Percentiles rank a stretch among this genome's conserved stretches.
phyloP scores from a whole-genome alignment of 345 rosid species.

The Salix arbutifolia region DNA sequence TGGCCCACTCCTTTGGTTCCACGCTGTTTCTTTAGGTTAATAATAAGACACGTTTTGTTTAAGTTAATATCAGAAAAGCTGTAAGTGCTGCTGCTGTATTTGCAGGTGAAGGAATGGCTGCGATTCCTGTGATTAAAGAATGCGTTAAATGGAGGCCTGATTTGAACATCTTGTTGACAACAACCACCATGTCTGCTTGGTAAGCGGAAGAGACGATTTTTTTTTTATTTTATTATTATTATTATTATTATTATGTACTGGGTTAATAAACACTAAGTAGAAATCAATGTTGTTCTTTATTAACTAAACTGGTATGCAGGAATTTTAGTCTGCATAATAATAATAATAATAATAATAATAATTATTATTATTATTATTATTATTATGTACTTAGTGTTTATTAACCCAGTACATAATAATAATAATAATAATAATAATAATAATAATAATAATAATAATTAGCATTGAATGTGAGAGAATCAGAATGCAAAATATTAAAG shows the following conservation, averaged over 20 bases:
- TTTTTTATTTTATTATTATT: not conserved
- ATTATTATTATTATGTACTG: not conserved
- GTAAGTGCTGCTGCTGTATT: not conserved
- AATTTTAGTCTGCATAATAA: no score
- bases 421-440: no score
- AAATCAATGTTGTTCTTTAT: no score
- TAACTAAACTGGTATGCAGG: no score
- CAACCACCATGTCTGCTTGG: conserved; percentile 71
- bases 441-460: no score
- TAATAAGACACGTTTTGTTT: not conserved
- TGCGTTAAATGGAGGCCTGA: conserved; percentile 51
- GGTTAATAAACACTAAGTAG: not conserved
- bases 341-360: no score
- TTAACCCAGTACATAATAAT: no score
- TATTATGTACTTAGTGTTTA: no score
- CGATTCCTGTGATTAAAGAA: conserved; percentile 67
- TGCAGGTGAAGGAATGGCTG: conserved; percentile 93
- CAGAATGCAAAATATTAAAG: no score
- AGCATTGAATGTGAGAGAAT: no score
- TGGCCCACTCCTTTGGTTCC: conserved; percentile 83
- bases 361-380: no score
- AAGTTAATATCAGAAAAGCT: not conserved
- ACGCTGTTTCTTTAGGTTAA: conserved; percentile 81
- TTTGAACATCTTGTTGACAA: conserved; percentile 70
- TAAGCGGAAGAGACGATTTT: conserved; percentile 18